A percentile compares a stretch with the other conserved stretches of the same genome.
Conservation (phyloP, 1,284 basidiomycete genomes). For the Fomitopsis palustris region DNA sequence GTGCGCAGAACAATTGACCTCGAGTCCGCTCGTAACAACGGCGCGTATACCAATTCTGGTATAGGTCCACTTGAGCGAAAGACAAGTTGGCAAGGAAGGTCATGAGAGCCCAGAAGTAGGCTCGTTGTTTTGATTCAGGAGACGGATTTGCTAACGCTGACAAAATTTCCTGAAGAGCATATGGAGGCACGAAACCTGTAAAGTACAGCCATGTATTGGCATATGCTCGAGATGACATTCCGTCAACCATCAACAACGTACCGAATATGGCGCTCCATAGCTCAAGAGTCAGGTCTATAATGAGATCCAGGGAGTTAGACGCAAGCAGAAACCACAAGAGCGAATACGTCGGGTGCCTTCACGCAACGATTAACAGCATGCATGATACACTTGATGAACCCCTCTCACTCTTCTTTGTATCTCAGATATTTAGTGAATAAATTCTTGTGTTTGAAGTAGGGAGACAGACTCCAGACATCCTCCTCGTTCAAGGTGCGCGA, state of each 20-base stretch:
- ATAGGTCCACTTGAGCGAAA: conserved; percentile 66
- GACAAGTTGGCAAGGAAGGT: conserved; percentile 68
- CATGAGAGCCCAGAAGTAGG: conserved; percentile 67
- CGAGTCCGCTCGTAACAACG: conserved; percentile 65
- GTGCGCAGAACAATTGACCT: conserved; percentile 67
- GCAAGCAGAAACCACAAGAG: conserved; percentile 61
- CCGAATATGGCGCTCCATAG: conserved; percentile 61
- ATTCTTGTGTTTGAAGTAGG: conserved; percentile 68
- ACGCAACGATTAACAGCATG: neutral
- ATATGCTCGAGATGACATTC: neutral
- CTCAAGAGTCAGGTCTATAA: conserved; percentile 53
- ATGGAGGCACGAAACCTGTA: conserved; percentile 52
- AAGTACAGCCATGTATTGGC: conserved; percentile 3
- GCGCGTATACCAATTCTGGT: conserved; percentile 62
- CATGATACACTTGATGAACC: neutral
- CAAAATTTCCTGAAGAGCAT: conserved; percentile 60
- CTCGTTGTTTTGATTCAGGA: conserved; percentile 47
- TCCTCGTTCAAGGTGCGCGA: conserved; percentile 56
- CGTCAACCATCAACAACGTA: conserved; percentile 20
- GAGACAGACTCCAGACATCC: conserved; percentile 75
- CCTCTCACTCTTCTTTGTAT: conserved; percentile 40
- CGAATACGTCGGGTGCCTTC: conserved; percentile 49
- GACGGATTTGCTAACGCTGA: conserved; percentile 42
- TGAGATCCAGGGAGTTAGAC: conserved; percentile 74
- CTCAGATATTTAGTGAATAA: conserved; percentile 62